phyloP scores from a whole-genome alignment of 1,284 basidiomycete species.

The Lignosus rhinocerotis region DNA sequence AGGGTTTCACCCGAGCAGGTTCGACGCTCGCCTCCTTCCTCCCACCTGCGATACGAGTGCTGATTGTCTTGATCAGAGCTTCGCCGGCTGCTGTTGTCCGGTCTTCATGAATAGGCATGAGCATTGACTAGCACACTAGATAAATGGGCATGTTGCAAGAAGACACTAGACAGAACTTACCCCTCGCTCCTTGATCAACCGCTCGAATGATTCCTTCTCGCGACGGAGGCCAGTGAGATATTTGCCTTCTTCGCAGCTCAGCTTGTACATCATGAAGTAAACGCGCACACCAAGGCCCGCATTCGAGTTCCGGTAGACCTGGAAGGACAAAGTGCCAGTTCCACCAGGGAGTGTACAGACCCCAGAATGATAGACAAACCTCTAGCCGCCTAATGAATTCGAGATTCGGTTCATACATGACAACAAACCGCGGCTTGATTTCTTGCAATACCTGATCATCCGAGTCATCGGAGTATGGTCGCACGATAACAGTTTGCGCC shows the following conservation, averaged over 20 bases:
- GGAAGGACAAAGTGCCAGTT: conserved; percentile 1
- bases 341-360: background rate
- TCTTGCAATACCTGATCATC: conserved; percentile 91
- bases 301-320: conserved; percentile 86
- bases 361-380: conserved; percentile 73
- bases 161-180: conserved; percentile 47
- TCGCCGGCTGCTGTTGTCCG: conserved; percentile 49
- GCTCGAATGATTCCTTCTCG: conserved; percentile 95
- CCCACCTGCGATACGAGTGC: conserved; percentile 86
- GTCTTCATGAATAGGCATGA: conserved; percentile 87
- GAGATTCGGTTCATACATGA: conserved; percentile 95
- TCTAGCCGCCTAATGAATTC: conserved; percentile 93
- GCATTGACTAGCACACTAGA: conserved; percentile 68
- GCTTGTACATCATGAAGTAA: conserved; percentile 93
- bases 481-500: conserved; percentile 82
- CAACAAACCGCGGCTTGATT: conserved; percentile 86
- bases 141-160: background rate
- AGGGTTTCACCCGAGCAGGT: conserved; percentile 60
- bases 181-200: conserved; percentile 88
- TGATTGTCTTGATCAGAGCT: conserved; percentile 82
- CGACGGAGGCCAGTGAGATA: conserved; percentile 87
- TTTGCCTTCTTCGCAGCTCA: conserved; percentile 94
- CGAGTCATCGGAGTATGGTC: conserved; percentile 89
- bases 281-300: conserved; percentile 85
- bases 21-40: conserved; percentile 66